These are phyloP conservation scores for Chrysochromulina parva DNA, from an alignment of 78 protist species.

Conservation along the genomic window DNA sequence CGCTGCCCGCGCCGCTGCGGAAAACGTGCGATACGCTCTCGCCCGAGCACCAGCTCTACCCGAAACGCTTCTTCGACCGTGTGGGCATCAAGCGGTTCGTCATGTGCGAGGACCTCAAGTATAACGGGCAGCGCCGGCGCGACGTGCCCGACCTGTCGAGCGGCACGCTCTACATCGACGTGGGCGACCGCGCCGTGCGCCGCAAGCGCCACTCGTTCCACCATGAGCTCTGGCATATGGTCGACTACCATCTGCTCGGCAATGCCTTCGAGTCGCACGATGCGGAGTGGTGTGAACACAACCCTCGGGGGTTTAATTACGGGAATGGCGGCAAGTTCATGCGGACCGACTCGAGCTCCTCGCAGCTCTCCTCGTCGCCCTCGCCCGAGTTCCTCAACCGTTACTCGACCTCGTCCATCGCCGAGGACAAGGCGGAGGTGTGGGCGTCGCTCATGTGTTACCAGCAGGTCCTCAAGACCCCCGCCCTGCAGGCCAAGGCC, in stretches of 20 bases:
- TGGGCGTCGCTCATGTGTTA: no score
- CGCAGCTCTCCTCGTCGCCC: not conserved
- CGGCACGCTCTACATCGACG: not conserved
- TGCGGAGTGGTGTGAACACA: not conserved
- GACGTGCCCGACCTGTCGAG: not conserved
- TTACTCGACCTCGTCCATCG: not conserved
- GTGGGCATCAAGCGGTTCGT: no score
- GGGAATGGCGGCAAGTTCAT: not conserved
- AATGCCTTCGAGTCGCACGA: not conserved
- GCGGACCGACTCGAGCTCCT: not conserved
- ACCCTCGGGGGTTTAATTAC: not conserved
- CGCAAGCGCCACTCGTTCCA: slow-evolving; percentile 20
- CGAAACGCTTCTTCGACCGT: no score
- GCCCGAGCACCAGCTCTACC: no score
- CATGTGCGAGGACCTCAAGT: no score
- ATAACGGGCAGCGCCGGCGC: not conserved
- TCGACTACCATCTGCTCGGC: not conserved
- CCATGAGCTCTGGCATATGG: not conserved
- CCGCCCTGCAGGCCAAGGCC: no score
- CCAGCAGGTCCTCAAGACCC: no score
- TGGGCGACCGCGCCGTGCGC: not conserved
- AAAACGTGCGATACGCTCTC: no score
- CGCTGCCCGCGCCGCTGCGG: no score
- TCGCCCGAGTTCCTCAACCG: not conserved
- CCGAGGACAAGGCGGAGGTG: not conserved